phyloP scores from a whole-genome alignment of 345 rosid genomes.

The Firmiana major region DNA sequence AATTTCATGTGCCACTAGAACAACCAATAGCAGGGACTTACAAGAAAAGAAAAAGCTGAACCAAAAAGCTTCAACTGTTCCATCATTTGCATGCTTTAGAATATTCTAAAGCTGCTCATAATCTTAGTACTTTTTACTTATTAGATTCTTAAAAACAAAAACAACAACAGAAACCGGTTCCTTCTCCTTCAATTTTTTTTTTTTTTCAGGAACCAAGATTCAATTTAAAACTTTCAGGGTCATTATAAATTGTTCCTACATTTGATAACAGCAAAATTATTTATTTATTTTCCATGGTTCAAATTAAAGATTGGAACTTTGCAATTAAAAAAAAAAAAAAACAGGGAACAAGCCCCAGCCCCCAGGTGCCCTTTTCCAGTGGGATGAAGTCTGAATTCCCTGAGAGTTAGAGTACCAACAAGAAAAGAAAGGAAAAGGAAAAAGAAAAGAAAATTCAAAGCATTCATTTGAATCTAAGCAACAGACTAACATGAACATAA shows the following conservation, averaged over 20 bases:
- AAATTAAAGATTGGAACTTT: neutral
- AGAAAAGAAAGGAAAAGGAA: too few relatives aligned
- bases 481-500: neutral
- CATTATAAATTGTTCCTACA: neutral
- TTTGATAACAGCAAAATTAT: neutral
- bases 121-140: neutral
- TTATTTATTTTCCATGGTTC: neutral
- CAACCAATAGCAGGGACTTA: neutral
- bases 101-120: conserved; percentile 9
- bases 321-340: neutral
- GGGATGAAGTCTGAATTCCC: conserved; percentile 11
- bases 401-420: neutral
- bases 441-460: neutral
- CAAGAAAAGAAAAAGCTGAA: neutral
- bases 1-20: neutral
- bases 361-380: conserved; percentile 6
- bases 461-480: neutral
- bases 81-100: conserved; percentile 9
- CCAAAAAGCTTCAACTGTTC: neutral
- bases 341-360: too few relatives aligned
- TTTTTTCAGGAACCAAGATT: too few relatives aligned
- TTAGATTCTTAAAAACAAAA: neutral
- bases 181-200: neutral
- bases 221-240: too few relatives aligned
- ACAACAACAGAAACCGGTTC: neutral